These are phyloP conservation scores for Pseudogymnoascus destructans DNA, from an alignment of 2,329 filamentous ascomycete species.

Conservation along the genomic window DNA sequence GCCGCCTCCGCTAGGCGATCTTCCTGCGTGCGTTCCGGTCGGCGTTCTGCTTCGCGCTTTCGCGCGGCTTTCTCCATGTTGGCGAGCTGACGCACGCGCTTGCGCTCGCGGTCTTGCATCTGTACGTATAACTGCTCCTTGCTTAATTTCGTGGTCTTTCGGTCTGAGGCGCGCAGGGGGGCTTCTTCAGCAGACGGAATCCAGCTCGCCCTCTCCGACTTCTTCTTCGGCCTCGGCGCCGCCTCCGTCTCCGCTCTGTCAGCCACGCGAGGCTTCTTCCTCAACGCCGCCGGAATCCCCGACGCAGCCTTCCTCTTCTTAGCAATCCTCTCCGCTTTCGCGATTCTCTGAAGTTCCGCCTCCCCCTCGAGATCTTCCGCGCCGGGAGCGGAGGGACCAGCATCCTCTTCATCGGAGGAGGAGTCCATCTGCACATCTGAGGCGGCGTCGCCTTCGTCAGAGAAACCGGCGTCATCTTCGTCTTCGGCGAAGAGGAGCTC, in stretches of 20 bases:
- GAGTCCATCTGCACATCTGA: constrained; percentile 80
- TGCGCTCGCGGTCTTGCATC: constrained; percentile 58
- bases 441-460: constrained; percentile 49
- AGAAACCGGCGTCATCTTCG: constrained; percentile 56
- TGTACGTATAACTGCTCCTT: constrained; percentile 48
- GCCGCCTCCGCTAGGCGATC: constrained; percentile 75
- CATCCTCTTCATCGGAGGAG: constrained; percentile 72
- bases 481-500: constrained; percentile 65
- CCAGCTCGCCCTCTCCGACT: constrained; percentile 59
- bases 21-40: constrained; percentile 76
- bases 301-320: constrained; percentile 77
- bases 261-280: constrained; percentile 67
- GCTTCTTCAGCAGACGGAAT: constrained; percentile 49
- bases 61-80: constrained; percentile 48
- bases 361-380: constrained; percentile 65
- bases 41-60: constrained; percentile 56
- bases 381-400: constrained; percentile 42
- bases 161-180: constrained; percentile 47
- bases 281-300: constrained; percentile 54
- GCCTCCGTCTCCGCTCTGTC: constrained; percentile 29
- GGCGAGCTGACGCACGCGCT: constrained; percentile 56
- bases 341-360: constrained; percentile 67
- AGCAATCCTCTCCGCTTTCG: constrained; percentile 50
- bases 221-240: constrained; percentile 45
- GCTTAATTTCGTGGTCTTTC: constrained; percentile 49